A percentile compares a stretch with the other conserved stretches of the same genome.
Evolutionary conservation across 306 rosid species (phyloP).

Genomic region (peach (Prunus persica)): DNA sequence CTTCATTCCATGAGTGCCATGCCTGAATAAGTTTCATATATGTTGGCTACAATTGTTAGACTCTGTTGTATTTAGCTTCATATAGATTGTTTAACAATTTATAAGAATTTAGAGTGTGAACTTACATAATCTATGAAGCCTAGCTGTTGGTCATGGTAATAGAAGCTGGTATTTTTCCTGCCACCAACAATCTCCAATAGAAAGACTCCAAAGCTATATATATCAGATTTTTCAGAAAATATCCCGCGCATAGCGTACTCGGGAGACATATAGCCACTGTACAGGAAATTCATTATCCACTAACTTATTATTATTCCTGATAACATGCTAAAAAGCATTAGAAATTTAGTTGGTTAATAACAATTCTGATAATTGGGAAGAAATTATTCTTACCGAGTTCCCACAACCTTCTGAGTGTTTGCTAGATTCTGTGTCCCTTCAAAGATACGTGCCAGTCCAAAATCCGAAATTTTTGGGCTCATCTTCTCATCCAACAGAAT

Average conservation of each 20-base stretch:
- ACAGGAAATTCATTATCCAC: neutral
- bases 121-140: conserved; percentile 34
- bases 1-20: conserved; percentile 14
- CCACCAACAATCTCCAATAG: conserved; percentile 33
- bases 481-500: conserved; percentile 28
- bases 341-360: neutral
- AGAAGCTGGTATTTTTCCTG: conserved; percentile 23
- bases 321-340: neutral
- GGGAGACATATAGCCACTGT: conserved; percentile 31
- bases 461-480: conserved; percentile 33
- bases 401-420: conserved; percentile 26
- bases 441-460: conserved; percentile 24
- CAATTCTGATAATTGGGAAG: neutral
- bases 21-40: neutral
- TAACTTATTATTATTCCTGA: neutral
- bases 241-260: conserved; percentile 28
- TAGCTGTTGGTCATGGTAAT: neutral
- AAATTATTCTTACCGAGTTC: conserved; percentile 24
- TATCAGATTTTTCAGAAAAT: conserved; percentile 32
- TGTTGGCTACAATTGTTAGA: neutral
- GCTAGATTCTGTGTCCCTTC: conserved; percentile 11
- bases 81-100: no score
- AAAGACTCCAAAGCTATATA: conserved; percentile 31
- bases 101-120: neutral
- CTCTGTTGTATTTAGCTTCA: neutral